phyloP scores from a whole-genome alignment of 2,329 filamentous ascomycete species.

The Malbranchea zuffiana region DNA sequence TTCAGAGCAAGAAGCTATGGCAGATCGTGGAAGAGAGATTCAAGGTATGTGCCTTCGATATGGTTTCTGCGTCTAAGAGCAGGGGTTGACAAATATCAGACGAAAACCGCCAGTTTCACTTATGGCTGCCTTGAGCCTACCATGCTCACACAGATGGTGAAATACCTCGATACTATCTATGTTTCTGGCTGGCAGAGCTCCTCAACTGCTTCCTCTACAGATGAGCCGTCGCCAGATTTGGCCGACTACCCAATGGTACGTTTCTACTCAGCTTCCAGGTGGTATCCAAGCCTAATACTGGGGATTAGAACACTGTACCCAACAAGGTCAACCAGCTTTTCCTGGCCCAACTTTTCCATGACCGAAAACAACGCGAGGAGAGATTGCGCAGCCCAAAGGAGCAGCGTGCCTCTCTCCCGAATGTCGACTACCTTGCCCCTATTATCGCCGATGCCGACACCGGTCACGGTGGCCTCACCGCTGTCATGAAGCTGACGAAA shows the following conservation, averaged over 20 bases:
- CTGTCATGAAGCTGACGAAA: constrained; percentile 98
- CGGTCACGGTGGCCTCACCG: constrained; percentile 92
- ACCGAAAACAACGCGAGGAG: constrained; percentile 96
- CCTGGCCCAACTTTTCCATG: constrained; percentile 98
- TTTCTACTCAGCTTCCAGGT: background rate
- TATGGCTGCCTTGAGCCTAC: constrained; percentile 97
- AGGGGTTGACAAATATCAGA: constrained; percentile 40
- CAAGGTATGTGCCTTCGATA: constrained; percentile 46
- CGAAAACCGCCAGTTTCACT: constrained; percentile 77
- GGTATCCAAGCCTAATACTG: constrained; percentile 1
- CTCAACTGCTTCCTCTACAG: constrained; percentile 84
- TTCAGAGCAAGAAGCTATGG: constrained; percentile 90
- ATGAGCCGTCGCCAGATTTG: constrained; percentile 94
- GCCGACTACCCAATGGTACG: constrained; percentile 89
- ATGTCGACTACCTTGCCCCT: constrained; percentile 86
- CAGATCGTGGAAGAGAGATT: constrained; percentile 76
- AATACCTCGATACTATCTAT: constrained; percentile 96
- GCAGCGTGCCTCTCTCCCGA: constrained; percentile 60
- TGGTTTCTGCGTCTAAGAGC: background rate
- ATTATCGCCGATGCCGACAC: constrained; percentile 97
- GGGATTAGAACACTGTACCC: constrained; percentile 76
- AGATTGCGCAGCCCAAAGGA: constrained; percentile 65
- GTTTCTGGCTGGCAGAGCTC: constrained; percentile 99
- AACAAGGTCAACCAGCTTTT: constrained; percentile 98
- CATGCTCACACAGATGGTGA: constrained; percentile 98